Percentiles rank a stretch among this genome's conserved stretches.
phyloP scores from a whole-genome alignment of 2,329 filamentous ascomycete species.

The Penicillium hordei region DNA sequence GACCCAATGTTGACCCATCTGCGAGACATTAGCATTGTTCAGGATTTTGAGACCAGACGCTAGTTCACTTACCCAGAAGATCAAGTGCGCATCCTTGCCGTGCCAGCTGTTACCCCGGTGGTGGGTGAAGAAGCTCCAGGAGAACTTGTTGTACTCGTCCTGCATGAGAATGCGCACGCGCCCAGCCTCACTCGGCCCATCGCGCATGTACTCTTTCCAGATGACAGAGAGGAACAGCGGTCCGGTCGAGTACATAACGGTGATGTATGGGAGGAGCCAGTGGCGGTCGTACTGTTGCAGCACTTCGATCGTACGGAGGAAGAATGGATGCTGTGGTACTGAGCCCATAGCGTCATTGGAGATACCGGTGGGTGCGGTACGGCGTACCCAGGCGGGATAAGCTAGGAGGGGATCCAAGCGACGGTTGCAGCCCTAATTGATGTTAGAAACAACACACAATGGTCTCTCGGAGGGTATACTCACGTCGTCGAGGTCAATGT shows the following conservation, averaged over 20 bases:
- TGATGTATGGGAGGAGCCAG: conserved; percentile 71
- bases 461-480: conserved; percentile 22
- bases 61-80: conserved; percentile 57
- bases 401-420: conserved; percentile 66
- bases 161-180: conserved; percentile 68
- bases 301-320: conserved; percentile 66
- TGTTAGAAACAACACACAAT: conserved; percentile 9
- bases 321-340: conserved; percentile 71
- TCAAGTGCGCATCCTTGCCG: conserved; percentile 61
- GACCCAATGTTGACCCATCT: conserved; percentile 59
- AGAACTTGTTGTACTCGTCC: conserved; percentile 66
- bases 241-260: conserved; percentile 76
- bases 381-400: conserved; percentile 69
- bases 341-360: conserved; percentile 79
- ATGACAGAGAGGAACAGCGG: conserved; percentile 74
- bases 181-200: conserved; percentile 43
- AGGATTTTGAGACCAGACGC: too few relatives aligned
- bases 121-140: conserved; percentile 72
- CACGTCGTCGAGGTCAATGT: conserved; percentile 75
- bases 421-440: conserved; percentile 62
- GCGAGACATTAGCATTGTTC: conserved; percentile 2
- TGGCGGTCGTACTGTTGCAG: conserved; percentile 67
- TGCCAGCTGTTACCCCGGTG: conserved; percentile 67
- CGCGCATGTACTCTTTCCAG: conserved; percentile 69
- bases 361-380: conserved; percentile 73